Evolutionary conservation across 768 basidiomycete genomes (phyloP), one percentile per base, ranked within the genome.

Genomic region (Pleurotus pulmonarius): DNA sequence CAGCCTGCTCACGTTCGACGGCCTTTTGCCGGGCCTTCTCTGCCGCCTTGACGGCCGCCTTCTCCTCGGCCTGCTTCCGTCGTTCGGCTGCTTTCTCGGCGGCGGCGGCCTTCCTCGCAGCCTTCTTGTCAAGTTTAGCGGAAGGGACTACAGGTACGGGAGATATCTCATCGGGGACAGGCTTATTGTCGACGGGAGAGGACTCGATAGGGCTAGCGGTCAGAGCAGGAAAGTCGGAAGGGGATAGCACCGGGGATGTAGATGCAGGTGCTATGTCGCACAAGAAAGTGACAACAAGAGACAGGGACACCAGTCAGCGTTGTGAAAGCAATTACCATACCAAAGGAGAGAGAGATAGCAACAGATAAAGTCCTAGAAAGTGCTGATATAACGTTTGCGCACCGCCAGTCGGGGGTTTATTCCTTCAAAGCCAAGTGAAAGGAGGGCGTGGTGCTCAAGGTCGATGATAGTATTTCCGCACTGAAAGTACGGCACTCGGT

Each of bases 401-500:
- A 53, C 51, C 58, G 60, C 46, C 25, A 58, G 59, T 64, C 60
- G 61, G 74, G 72, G 66, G 72, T 53, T 74, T 64, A 72, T 70
- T 66, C 65, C 59, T 65, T 71, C 73, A 69, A 74, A 69, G 66
- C 65, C 69, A 69, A 67, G 63, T 63, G 63, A 58, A 63, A 68
- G 64, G 67, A 67, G 67, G 69, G 61, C 69, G 64, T 62, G 60
- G 18, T 38, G 38, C 40, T 89, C 78, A 89, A 76, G 80, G 81
- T 69, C 81, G 85, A 81, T 84, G 77, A 73, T 82, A 83, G 75
- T 83, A 75, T 82, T 85, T 87, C 85, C 87, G 87, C 85, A 88
- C 88, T 90, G 87, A 88, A 89, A 87, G 88, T 78, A 88, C 85
- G 86, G 87, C 73, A 75, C 87, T 90, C 80, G 90, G 88, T 89